Evolutionary conservation across 139 green algal genomes (phyloP).

Genomic region (Coelastrella sp.): DNA sequence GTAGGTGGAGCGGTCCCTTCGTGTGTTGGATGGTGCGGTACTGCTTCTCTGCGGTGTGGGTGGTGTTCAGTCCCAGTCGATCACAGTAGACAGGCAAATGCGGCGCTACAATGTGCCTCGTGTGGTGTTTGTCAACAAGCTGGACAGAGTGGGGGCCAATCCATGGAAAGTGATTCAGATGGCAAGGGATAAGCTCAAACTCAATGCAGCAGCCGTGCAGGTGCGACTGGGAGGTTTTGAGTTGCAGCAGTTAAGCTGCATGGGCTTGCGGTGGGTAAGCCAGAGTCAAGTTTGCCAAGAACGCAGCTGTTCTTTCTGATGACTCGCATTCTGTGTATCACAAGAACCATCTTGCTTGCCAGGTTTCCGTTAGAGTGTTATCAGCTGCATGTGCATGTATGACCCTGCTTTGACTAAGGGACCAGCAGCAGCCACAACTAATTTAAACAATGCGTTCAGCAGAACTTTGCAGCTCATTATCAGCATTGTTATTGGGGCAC

Average conservation of each 20-base stretch:
- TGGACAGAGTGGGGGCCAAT: constrained; percentile 88
- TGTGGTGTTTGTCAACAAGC: constrained; percentile 97
- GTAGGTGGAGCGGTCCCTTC: constrained; percentile 93
- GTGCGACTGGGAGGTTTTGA: constrained; percentile 13
- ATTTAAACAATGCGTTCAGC: too few species aligned
- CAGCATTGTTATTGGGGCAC: too few species aligned
- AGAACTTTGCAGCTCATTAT: too few species aligned
- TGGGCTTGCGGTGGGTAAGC: neutral
- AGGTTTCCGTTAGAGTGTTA: too few species aligned
- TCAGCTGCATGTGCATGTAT: too few species aligned
- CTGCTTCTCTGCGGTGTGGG: constrained; percentile 96
- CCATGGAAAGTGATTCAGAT: constrained; percentile 89
- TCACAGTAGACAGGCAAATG: constrained; percentile 98
- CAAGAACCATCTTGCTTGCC: too few species aligned
- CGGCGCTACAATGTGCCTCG: constrained; percentile 91
- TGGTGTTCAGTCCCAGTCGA: constrained; percentile 95
- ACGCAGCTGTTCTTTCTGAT: too few species aligned
- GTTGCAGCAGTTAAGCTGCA: neutral
- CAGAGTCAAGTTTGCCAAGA: too few species aligned
- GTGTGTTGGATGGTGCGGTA: constrained; percentile 97
- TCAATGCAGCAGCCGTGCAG: constrained; percentile 93
- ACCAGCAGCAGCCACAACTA: too few species aligned
- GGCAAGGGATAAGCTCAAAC: constrained; percentile 88
- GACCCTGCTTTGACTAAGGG: too few species aligned
- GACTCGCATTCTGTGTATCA: too few species aligned